Evolutionary conservation across 2,329 filamentous ascomycete species (phyloP).

Genomic region (Lecanoromycetidae sp.): DNA sequence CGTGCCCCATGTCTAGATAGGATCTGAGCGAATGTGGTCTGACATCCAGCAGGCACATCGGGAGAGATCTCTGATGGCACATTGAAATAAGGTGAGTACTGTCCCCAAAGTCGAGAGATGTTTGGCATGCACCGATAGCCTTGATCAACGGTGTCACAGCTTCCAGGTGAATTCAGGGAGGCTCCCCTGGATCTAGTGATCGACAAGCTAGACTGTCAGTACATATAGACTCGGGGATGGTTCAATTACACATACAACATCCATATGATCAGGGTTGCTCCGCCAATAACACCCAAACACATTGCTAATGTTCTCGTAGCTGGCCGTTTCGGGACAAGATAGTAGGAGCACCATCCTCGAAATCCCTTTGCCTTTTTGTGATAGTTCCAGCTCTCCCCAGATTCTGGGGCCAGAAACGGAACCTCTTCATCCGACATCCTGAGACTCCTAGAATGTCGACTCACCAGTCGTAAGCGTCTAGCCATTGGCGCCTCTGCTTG

Average conservation of each 20-base stretch:
- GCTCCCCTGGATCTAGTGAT: not conserved
- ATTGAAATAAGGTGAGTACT: constrained; percentile 75
- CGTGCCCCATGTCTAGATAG: constrained; percentile 77
- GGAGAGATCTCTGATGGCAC: constrained; percentile 54
- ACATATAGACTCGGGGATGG: not conserved
- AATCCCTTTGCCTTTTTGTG: not conserved
- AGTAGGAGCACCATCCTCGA: not conserved
- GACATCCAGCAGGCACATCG: constrained; percentile 53
- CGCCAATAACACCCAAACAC: not conserved
- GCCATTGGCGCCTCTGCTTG: constrained; percentile 3
- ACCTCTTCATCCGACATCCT: constrained; percentile 5
- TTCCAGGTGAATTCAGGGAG: not conserved
- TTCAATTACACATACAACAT: not conserved
- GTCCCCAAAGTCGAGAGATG: constrained; percentile 64
- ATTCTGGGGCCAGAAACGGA: constrained; percentile 1
- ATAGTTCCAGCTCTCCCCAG: not conserved
- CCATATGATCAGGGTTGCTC: not conserved
- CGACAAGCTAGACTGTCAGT: not conserved
- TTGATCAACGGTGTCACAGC: constrained; percentile 35
- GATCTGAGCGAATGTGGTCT: constrained; percentile 66
- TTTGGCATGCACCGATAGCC: constrained; percentile 53
- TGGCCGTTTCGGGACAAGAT: not conserved
- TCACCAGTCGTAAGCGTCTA: not conserved
- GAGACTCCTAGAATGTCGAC: not conserved
- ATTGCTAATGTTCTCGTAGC: not conserved